These are phyloP conservation scores for Komagataella pseudopastoris DNA, from an alignment of 805 yeast species.

Conservation along the genomic window DNA sequence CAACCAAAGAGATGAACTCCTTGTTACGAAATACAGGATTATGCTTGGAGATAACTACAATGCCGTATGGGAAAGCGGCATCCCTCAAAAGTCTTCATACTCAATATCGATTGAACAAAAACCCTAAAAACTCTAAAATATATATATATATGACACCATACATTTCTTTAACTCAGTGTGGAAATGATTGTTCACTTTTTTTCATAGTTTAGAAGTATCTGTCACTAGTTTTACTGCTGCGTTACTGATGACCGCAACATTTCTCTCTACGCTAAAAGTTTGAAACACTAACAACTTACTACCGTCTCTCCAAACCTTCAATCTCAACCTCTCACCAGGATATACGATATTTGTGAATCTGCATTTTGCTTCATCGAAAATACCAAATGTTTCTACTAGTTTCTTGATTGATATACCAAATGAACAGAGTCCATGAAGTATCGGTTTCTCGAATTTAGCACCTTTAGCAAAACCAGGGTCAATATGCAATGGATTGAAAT, in stretches of 20 bases:
- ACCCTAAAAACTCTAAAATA: neutral
- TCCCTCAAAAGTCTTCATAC: conserved; percentile 6
- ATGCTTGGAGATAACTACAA: conserved; percentile 41
- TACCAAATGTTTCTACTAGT: conserved; percentile 69
- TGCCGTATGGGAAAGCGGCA: conserved; percentile 47
- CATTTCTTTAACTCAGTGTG: no score
- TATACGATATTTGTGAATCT: conserved; percentile 85
- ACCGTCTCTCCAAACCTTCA: conserved; percentile 76
- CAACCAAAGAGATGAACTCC: conserved; percentile 25
- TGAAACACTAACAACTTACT: conserved; percentile 59
- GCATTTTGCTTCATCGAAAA: conserved; percentile 72
- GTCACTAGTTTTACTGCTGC: conserved; percentile 62
- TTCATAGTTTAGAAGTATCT: conserved; percentile 11
- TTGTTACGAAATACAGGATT: conserved; percentile 28
- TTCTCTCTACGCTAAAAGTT: conserved; percentile 68
- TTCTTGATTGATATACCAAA: conserved; percentile 74
- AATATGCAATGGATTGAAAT: conserved; percentile 88
- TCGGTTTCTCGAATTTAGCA: conserved; percentile 77
- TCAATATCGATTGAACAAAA: neutral
- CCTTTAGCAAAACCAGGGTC: conserved; percentile 85
- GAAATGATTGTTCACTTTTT: neutral
- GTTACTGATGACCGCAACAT: conserved; percentile 65
- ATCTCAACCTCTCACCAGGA: conserved; percentile 84
- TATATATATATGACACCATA: neutral
- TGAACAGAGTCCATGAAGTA: conserved; percentile 84